Evolutionary conservation across 1,284 basidiomycete genomes (phyloP), one percentile per base, ranked within the genome.

Genomic region (Ganoderma boninense): DNA sequence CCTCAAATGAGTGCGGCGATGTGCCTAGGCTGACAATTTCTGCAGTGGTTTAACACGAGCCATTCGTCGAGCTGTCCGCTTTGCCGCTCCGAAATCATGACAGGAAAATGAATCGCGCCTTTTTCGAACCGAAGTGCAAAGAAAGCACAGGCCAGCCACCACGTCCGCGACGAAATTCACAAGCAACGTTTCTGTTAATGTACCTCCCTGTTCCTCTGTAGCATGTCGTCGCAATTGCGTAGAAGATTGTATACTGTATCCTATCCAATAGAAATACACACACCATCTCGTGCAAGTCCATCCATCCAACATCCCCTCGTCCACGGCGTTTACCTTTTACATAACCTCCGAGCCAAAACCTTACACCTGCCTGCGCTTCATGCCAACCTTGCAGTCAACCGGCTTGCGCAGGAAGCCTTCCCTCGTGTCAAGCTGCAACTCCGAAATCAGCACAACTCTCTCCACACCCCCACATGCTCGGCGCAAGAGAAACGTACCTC

Each of bases 41-140:
- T 56, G 1, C 74, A 96, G 91, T 98, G 97, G 97, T 97, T 97
- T 84, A 94, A 93, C 78, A 91, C 93, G 42, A 95, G 93, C 72
- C 95, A 97, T 81, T 92, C 94, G 4, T 95, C 94, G 7, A 95
- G 92, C 66, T 99, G 97, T 80, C 97, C 97, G 8, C 82, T 99
- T 60, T 98, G 97, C 81, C 89, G 97, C 13, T 93, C 92, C 18
- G 90, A 94, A 76, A 92, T 94, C 66, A 83, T 93, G 71, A 69
- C 70, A 20, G 68, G 71, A 35, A 69, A 62, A 60, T 77, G 65
- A 79, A 49, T 49, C 46, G 5, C 23, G n/a, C 84, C 82, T 52
- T 4, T 11, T 42, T 18, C 43, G 42, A 46, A 18, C 14, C 67
- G 64, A 62, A 70, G 46, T 44, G 40, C 46, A 23, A 49, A 11